Evolutionary conservation across 225 moss, liverwort and hornwort genomes (phyloP), one percentile per base, ranked within the genome.

Genomic region (Straminergon stramineum): DNA sequence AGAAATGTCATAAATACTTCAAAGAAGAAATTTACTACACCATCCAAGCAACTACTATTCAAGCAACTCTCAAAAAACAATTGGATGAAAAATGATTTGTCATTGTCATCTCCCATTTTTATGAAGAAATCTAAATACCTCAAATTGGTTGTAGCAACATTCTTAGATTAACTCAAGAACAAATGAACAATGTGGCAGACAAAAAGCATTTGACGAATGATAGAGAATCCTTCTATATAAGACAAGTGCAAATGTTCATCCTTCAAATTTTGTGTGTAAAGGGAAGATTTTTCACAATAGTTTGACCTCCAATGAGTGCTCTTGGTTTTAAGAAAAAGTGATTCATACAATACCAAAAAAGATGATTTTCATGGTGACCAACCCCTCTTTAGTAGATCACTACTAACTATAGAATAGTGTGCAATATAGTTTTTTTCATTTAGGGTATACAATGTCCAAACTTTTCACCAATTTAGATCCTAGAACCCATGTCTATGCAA

Each of bases 131-230:
- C 10, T 18, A 34, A 66, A 34, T 5, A 19, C 5, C 6, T 6
- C 20, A 67, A 19, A 67, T 67, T 67, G 67, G 67, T 35, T 67
- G 67, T 35, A 19, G 10, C 2, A 1, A 9, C 35, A 35, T 35
- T 67, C 11, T 4, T 67, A 2, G 5, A 5, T 67, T 34, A 10
- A 19, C 34, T 19, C 2, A 10, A 2, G 19, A 10, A 66, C 2
- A 1, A 19, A 10, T 1, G 19, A 10, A 66, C 2, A 1, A 19
- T 18, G 3, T 35, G 2, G 18, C 48, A 6, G 6, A 48, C 19
- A 5, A 11, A 35, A 67, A 67, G 10, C 35, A 6, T 67, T 6
- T 1, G 0, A 32, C 10, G 35, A 35, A 35, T 18, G 66, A 34
- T 5, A 32, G 12, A 63, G 10, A 34, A 66, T 35, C 19, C 10